These are phyloP conservation scores for Neurospora terricola DNA, from an alignment of 495 filamentous ascomycete genomes.

Conservation along the genomic window DNA sequence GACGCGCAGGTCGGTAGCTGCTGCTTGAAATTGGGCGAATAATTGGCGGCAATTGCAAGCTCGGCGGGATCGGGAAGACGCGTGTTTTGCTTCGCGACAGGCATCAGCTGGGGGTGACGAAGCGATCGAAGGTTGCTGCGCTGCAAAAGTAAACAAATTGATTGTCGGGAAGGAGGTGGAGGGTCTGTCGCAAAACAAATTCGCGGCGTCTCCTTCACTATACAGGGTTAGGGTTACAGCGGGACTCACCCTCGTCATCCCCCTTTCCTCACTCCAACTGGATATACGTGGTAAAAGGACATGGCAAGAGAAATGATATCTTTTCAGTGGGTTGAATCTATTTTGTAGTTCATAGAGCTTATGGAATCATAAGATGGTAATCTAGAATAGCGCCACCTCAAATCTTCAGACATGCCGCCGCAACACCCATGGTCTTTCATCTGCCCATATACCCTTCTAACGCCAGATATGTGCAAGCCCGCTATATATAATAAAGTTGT, in stretches of 20 bases:
- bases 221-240: not conserved
- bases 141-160: constrained; percentile 7
- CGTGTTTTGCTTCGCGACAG: not conserved
- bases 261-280: not conserved
- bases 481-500: not conserved
- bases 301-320: not conserved
- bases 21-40: not conserved
- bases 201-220: not conserved
- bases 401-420: not conserved
- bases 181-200: not conserved
- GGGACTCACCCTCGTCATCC: not conserved
- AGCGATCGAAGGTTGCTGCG: not conserved
- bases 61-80: not conserved
- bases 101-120: not conserved
- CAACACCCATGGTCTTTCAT: not conserved
- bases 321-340: not conserved
- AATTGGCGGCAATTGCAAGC: not conserved
- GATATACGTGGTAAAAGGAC: not conserved
- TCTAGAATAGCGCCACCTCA: not conserved
- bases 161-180: not conserved
- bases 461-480: not conserved
- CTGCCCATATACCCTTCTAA: not conserved
- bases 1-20: constrained; percentile 5
- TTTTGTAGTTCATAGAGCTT: not conserved
- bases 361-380: not conserved